Evolutionary conservation across 164 flowering plant species (phyloP).

Genomic region (Platanus orientalis): DNA sequence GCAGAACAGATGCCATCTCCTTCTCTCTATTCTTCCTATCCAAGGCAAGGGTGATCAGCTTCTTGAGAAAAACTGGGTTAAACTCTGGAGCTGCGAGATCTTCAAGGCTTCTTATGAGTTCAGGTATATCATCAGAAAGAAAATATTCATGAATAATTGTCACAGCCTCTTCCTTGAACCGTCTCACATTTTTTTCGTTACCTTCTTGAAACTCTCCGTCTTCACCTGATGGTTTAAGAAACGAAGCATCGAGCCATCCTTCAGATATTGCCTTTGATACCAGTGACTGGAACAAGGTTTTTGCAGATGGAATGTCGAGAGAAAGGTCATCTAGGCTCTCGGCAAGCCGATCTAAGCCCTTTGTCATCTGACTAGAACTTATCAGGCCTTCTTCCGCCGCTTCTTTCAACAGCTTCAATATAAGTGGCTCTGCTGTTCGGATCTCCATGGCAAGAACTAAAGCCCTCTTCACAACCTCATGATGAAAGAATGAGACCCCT

Average conservation of each 20-base stretch:
- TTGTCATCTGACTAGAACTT: constrained; percentile 91
- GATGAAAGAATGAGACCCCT: constrained; percentile 88
- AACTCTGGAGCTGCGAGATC: constrained; percentile 72
- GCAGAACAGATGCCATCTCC: constrained; percentile 95
- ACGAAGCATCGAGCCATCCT: constrained; percentile 89
- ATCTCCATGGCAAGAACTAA: constrained; percentile 84
- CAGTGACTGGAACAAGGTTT: constrained; percentile 46
- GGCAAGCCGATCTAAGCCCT: constrained; percentile 77
- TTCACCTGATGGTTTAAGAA: constrained; percentile 35
- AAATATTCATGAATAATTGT: constrained; percentile 90
- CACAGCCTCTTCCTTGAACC: constrained; percentile 74
- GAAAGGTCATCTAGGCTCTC: constrained; percentile 96
- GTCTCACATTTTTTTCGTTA: constrained; percentile 46
- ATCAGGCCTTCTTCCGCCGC: constrained; percentile 89
- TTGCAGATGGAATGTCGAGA: constrained; percentile 94
- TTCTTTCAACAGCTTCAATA: constrained; percentile 68
- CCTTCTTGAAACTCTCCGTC: constrained; percentile 32
- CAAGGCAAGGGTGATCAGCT: constrained; percentile 91
- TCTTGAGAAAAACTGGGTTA: constrained; percentile 83
- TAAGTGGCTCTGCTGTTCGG: constrained; percentile 59
- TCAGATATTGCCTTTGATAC: constrained; percentile 71
- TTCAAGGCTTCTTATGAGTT: constrained; percentile 80
- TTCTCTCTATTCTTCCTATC: constrained; percentile 95
- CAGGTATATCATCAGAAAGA: constrained; percentile 94
- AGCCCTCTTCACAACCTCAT: constrained; percentile 94